Evolutionary conservation across 306 rosid species (phyloP), one percentile per base, ranked within the genome.

Genomic region (Quercus parvula): DNA sequence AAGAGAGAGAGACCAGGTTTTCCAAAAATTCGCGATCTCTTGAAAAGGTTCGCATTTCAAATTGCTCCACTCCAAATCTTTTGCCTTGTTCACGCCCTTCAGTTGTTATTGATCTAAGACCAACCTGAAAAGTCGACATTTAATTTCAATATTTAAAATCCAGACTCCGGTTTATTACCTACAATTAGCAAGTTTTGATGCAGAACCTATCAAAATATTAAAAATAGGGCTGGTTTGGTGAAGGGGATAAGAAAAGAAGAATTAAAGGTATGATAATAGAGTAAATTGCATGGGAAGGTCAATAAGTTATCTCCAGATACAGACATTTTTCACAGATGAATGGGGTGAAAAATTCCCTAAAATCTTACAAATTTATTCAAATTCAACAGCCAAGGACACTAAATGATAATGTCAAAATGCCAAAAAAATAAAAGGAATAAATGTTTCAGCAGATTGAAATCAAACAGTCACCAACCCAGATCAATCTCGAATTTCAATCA

Each of bases 41-140:
- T 54, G 94, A 93, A 85, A 95, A 93, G 75, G 89, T 89, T 33
- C 93, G 88, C 99, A 95, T 95, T 87, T 95, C 99, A 85, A 82
- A 91, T 79, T 90, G 99, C 86, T 95, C 99, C 13, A 90, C 97
- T 15, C 99, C 99, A 79, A 90, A 95, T 56, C 72, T 89, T 82
- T 95, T 89, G 75, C 89, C 98, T 77, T 95, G 99, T 75, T 84
- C 96, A 67, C 94, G 95, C 59, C 99, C 99, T 93, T 93, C 99
- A 17, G 76, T 11, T 49, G 87, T 84, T 79, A 95, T 90, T 77
- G 99, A 91, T 85, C 98, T 87, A 79, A 95, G 81, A 74, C 98
- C 99, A 30, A 91, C 98, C 98, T 93, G 93, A 79, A 84, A 83
- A 79, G 14, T 70, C 55, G 80, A 80, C 64, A 72, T 68, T 31